Conservation (phyloP, 148 eudicot species). For the Polygonum maritimum region DNA sequence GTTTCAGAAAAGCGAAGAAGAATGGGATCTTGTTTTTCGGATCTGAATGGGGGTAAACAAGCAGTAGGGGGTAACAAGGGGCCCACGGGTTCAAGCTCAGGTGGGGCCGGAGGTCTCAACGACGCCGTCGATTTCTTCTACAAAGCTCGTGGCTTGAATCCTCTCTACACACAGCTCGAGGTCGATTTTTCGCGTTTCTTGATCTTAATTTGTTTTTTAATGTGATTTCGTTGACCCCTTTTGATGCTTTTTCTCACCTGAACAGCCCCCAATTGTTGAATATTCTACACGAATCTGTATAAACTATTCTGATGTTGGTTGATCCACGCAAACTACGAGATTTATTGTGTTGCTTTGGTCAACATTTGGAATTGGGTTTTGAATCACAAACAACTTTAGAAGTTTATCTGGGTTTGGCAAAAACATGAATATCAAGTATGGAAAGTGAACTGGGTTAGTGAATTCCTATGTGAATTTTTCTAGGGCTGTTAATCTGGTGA, state of each 20-base stretch:
- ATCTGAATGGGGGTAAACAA: background rate
- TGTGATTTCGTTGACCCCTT: background rate
- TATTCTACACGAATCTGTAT: background rate
- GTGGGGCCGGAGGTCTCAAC: constrained; percentile 20
- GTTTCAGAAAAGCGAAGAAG: background rate
- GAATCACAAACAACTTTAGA: background rate
- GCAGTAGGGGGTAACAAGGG: constrained; percentile 6
- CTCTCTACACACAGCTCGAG: constrained; percentile 48
- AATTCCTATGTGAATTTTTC: background rate
- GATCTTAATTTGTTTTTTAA: background rate
- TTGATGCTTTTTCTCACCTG: background rate
- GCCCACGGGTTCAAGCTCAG: constrained; percentile 5
- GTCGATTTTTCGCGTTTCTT: constrained; percentile 14
- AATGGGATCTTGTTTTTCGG: constrained; percentile 11
- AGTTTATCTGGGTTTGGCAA: background rate
- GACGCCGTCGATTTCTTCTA: constrained; percentile 52
- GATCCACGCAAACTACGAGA: background rate
- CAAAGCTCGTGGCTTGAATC: constrained; percentile 32
- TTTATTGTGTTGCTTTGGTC: background rate
- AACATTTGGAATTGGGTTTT: background rate
- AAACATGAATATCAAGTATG: too few relatives aligned
- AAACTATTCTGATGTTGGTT: background rate
- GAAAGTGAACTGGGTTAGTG: background rate
- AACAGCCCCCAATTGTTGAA: background rate
- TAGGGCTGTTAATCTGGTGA: background rate